Percentiles rank a stretch among this genome's conserved stretches.
phyloP scores from a whole-genome alignment of 352 stramenopile genomes.

The Globisporangium parvum region DNA sequence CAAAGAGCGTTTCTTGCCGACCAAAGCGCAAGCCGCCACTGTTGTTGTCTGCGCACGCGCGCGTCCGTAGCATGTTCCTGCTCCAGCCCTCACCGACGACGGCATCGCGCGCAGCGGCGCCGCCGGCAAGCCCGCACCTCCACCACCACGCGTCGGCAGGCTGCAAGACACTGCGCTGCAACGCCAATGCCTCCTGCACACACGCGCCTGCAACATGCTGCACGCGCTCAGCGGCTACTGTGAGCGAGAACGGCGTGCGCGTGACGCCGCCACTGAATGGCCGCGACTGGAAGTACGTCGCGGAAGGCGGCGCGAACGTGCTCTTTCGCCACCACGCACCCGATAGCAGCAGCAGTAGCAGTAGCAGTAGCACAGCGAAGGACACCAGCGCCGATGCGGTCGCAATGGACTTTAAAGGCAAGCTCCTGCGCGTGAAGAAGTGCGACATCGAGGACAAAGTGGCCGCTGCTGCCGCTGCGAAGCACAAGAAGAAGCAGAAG shows the following conservation, averaged over 20 bases:
- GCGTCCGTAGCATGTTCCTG: constrained; percentile 56
- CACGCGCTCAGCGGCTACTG: neutral
- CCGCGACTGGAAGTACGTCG: constrained; percentile 83
- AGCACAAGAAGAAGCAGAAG: constrained; percentile 22
- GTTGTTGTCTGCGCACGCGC: too few relatives aligned
- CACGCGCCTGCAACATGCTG: neutral
- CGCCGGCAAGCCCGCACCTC: too few relatives aligned
- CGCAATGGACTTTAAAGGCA: constrained; percentile 47
- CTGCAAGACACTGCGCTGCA: neutral
- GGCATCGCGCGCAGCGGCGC: neutral
- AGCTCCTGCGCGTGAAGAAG: constrained; percentile 83
- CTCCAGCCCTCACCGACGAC: constrained; percentile 28
- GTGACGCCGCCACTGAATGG: constrained; percentile 25
- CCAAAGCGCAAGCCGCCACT: too few relatives aligned
- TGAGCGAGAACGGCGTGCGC: constrained; percentile 3
- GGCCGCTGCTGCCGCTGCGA: neutral
- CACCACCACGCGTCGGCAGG: too few relatives aligned
- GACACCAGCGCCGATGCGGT: constrained; percentile 3
- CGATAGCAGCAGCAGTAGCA: neutral
- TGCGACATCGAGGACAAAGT: constrained; percentile 34
- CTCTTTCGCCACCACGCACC: constrained; percentile 66
- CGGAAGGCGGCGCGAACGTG: constrained; percentile 82
- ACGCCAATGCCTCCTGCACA: neutral
- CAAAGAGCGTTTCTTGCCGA: too few relatives aligned
- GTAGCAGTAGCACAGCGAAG: too few relatives aligned